Base-by-base conservation (phyloP, 1,284 basidiomycete genomes). In the Leccinum pallidistipes region DNA sequence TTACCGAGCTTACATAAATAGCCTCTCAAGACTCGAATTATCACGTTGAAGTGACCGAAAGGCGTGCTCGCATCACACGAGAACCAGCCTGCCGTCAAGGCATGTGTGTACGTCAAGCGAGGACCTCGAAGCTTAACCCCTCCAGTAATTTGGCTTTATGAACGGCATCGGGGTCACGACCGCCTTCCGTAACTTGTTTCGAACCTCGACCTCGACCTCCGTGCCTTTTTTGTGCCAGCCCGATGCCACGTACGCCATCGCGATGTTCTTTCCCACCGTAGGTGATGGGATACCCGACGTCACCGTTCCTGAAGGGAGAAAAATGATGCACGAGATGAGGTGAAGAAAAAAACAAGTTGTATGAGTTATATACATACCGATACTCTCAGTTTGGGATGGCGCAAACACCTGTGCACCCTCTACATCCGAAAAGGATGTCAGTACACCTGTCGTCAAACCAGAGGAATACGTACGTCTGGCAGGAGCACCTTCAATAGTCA, bases 221-320 rank as follows among this genome's bases (percentile, higher is more conserved):
- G 92, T 97, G 7, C 93, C 95, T 76, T 93, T 95, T 79, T 96
- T 98, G 80, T 98, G 94, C 76, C 83, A 86, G 0, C 94, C 95
- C 38, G 80, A 83, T 60, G 68, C 52, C 55, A 98, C 85, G 71
- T 98, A 97, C 0, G 89, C 97, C 97, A 99, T 99, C 7, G 96
- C 94, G 69, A 99, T 94, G 78, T 99, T 98, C 74, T 90, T 88
- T 3, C 87, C 88, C 1, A 96, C 79, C 1, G 94, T 92, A 0
- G 96, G 96, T 1, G 94, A 96, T 7, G 97, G 97, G 63, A 98
- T 98, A 56, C 97, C 97, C 0, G 95, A 98, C 0, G 97, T 98
- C 43, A 98, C 85, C 11, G 78, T 72, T 31, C 94, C 91, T 86
- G 64, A 27, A 55, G 16, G 32, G 31, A 52, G 24, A 40, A 9